phyloP scores from a whole-genome alignment of 1,139 yeast genomes.

The Candida glucosophila region DNA sequence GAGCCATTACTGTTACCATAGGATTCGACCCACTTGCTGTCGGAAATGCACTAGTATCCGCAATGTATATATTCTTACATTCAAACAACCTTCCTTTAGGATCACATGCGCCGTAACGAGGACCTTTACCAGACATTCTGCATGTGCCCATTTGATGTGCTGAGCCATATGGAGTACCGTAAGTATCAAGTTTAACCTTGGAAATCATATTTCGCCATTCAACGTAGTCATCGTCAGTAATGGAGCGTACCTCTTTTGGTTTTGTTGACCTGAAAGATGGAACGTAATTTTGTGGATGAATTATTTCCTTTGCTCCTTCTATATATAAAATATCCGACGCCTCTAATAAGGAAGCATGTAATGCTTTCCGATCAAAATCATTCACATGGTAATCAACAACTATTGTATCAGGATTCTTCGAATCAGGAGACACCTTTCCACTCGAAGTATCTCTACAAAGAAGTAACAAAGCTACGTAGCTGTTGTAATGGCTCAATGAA shows the following conservation, averaged over 20 bases:
- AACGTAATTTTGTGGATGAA: conserved; percentile 27
- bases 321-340: conserved; percentile 43
- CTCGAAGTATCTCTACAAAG: conserved; percentile 41
- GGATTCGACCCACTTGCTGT: conserved; percentile 56
- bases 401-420: conserved; percentile 27
- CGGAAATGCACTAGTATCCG: conserved; percentile 52
- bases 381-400: conserved; percentile 32
- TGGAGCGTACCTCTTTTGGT: conserved; percentile 33
- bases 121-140: conserved; percentile 45
- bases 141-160: conserved; percentile 60
- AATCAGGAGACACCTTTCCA: conserved; percentile 33
- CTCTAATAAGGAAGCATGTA: conserved; percentile 30
- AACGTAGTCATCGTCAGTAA: conserved; percentile 38
- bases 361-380: conserved; percentile 36
- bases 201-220: conserved; percentile 32
- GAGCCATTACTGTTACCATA: conserved; percentile 36
- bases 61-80: conserved; percentile 44
- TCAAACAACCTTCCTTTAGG: conserved; percentile 43
- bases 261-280: conserved; percentile 32
- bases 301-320: conserved; percentile 42
- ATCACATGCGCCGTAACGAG: conserved; percentile 42
- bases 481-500: conserved; percentile 30
- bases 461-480: conserved; percentile 33
- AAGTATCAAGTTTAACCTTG: conserved; percentile 18
- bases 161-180: conserved; percentile 33